phyloP scores from a whole-genome alignment of 2,329 filamentous ascomycete species.

The Pezicula radicicola region DNA sequence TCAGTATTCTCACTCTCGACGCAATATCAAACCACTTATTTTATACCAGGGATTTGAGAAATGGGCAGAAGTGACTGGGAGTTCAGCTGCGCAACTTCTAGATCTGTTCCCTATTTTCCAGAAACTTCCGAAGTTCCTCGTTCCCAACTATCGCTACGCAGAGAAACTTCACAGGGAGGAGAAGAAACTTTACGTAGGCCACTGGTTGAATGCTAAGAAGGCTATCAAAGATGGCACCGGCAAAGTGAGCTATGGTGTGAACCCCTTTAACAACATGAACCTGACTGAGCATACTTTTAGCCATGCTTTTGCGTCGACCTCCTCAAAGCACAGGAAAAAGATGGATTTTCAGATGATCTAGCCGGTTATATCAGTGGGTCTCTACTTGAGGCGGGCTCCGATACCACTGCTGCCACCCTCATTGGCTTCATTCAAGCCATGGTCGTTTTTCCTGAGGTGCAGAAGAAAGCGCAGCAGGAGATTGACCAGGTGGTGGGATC shows the following conservation, averaged over 20 bases:
- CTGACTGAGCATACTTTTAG: background rate
- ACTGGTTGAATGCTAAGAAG: constrained; percentile 38
- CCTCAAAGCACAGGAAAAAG: constrained; percentile 1
- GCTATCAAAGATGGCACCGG: constrained; percentile 11
- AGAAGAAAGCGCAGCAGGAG: constrained; percentile 34
- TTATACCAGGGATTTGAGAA: constrained; percentile 36
- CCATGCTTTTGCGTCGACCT: constrained; percentile 11
- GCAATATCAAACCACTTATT: no score
- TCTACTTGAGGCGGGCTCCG: constrained; percentile 31
- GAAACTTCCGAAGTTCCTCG: constrained; percentile 36
- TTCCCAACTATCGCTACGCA: constrained; percentile 36
- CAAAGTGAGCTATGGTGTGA: background rate
- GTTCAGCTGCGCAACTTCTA: constrained; percentile 43
- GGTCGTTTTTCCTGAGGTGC: constrained; percentile 34
- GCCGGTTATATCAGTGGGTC: constrained; percentile 15
- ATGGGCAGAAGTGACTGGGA: constrained; percentile 40
- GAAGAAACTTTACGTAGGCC: constrained; percentile 35
- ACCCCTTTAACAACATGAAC: no score
- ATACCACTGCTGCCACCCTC: constrained; percentile 35
- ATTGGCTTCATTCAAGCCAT: constrained; percentile 37
- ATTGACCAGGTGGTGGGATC: no score
- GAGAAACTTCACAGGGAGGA: constrained; percentile 40
- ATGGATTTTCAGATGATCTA: constrained; percentile 1
- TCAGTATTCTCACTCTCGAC: no score
- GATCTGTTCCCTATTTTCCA: constrained; percentile 40